A percentile compares a stretch with the other conserved stretches of the same genome.
These are phyloP conservation scores for Fusarium veterinarium DNA, from an alignment of 2,329 filamentous ascomycete genomes.

Conservation along the genomic window DNA sequence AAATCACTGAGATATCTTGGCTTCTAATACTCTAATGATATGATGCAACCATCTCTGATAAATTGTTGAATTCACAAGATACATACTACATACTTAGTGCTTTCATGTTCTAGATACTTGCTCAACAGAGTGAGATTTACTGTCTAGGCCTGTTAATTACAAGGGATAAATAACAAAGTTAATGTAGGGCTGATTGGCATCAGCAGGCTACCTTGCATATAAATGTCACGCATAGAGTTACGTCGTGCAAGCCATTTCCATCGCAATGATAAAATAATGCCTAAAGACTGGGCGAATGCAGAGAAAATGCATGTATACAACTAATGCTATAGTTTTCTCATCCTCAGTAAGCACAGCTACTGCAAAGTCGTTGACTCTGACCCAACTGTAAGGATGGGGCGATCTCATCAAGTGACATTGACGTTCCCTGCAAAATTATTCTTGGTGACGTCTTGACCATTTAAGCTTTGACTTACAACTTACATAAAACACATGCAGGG, in stretches of 20 bases:
- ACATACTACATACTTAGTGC: neutral
- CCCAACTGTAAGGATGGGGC: slow-evolving; percentile 11
- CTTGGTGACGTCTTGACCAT: slow-evolving; percentile 18
- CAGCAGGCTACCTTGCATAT: neutral
- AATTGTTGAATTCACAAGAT: neutral
- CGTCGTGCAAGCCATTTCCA: neutral
- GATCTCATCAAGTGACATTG: slow-evolving; percentile 26
- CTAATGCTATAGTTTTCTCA: neutral
- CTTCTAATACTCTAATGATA: neutral
- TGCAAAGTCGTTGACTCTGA: neutral
- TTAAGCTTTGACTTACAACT: slow-evolving; percentile 28
- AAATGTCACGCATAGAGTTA: neutral
- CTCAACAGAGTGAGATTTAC: neutral
- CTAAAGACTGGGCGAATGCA: neutral
- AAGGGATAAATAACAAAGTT: neutral
- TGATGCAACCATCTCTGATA: neutral
- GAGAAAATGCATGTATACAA: neutral
- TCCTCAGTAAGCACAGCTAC: neutral
- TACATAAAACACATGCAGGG: slow-evolving; percentile 21
- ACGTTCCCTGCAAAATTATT: slow-evolving; percentile 10
- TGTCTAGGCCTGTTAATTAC: neutral
- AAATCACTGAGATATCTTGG: neutral
- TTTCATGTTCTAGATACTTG: neutral
- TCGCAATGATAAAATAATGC: neutral
- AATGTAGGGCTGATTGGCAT: neutral